These are phyloP conservation scores for Fusarium chuoi DNA, from an alignment of 2,329 filamentous ascomycete genomes.

Conservation along the genomic window DNA sequence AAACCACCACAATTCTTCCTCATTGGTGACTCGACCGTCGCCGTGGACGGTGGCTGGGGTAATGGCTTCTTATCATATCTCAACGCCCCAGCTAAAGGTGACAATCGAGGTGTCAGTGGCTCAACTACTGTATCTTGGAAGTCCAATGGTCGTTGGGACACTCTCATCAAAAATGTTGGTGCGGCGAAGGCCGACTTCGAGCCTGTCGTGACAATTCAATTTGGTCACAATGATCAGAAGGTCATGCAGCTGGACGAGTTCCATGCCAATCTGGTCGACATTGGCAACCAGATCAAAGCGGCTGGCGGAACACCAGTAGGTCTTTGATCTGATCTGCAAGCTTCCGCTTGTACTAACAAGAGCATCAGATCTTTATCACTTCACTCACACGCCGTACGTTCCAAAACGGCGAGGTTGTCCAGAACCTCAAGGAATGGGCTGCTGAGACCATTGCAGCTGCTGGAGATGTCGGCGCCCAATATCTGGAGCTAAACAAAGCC, in stretches of 20 bases:
- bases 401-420: not conserved
- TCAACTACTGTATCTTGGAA: slow-evolving; percentile 12
- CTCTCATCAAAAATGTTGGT: not conserved
- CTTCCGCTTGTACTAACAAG: fast-evolving
- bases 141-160: slow-evolving; percentile 8
- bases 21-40: slow-evolving; percentile 6
- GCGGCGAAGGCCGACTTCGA: not conserved
- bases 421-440: slow-evolving; percentile 17
- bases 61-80: not conserved
- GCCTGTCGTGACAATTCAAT: slow-evolving; percentile 1
- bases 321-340: fast-evolving
- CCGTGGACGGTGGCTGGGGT: not conserved
- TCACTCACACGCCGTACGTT: slow-evolving; percentile 4
- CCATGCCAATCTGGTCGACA: not conserved
- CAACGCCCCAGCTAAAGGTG: not conserved
- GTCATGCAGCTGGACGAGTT: not conserved
- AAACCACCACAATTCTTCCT: slow-evolving; percentile 11
- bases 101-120: not conserved
- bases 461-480: not conserved
- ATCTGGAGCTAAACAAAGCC: not conserved
- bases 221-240: slow-evolving; percentile 14
- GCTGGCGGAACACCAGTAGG: slow-evolving; percentile 3
- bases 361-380: not conserved
- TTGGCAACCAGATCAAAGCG: not conserved
- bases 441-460: not conserved